Evolutionary conservation across 768 basidiomycete species (phyloP).

Genomic region (Calocybe cyanea): DNA sequence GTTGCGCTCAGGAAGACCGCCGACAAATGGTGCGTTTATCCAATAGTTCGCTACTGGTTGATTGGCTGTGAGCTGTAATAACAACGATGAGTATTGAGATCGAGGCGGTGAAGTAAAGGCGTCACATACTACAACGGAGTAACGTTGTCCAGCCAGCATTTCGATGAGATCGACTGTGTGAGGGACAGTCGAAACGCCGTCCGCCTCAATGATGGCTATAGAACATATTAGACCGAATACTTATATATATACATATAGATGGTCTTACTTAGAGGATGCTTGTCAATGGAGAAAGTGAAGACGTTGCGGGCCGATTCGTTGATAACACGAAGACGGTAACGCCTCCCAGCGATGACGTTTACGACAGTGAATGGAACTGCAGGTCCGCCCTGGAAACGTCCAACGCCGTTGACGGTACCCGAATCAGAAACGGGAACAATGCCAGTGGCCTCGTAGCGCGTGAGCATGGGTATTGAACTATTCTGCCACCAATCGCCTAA

Average conservation of each 20-base stretch:
- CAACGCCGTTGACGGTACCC: conserved; percentile 41
- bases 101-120: not conserved
- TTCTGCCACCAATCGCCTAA: conserved; percentile 42
- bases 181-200: conserved; percentile 30
- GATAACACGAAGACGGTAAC: conserved; percentile 50
- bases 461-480: conserved; percentile 22
- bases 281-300: conserved; percentile 29
- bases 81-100: not conserved
- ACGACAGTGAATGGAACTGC: conserved; percentile 30
- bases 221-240: not conserved
- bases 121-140: conserved; percentile 33
- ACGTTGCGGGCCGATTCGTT: conserved; percentile 37
- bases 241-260: not conserved
- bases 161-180: conserved; percentile 34
- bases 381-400: conserved; percentile 37
- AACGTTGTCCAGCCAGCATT: conserved; percentile 48
- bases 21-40: conserved; percentile 33
- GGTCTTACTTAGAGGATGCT: conserved; percentile 24
- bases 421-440: conserved; percentile 31
- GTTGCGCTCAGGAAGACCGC: conserved; percentile 28
- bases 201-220: conserved; percentile 34
- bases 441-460: conserved; percentile 19
- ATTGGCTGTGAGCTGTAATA: conserved; percentile 29
- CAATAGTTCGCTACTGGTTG: conserved; percentile 46
- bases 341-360: conserved; percentile 29